Conservation (phyloP, 2,329 filamentous ascomycete genomes). For the Monascus ruber region DNA sequence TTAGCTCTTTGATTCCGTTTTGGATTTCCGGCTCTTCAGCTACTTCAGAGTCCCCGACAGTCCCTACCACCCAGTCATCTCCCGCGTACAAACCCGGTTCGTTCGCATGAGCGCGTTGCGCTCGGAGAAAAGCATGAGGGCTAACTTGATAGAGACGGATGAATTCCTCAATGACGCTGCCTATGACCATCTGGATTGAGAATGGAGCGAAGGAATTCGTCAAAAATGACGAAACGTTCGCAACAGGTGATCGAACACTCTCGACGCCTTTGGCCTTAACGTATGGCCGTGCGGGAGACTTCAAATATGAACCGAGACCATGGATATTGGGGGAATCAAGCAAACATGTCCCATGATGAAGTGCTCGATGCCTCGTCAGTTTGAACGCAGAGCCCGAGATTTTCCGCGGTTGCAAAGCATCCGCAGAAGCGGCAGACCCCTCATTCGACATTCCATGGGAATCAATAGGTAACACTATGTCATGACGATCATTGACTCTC, state of each 20-base stretch:
- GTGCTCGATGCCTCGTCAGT: slow-evolving; percentile 63
- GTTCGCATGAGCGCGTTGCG: slow-evolving; percentile 21
- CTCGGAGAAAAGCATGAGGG: slow-evolving; percentile 21
- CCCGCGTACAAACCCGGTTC: slow-evolving; percentile 23
- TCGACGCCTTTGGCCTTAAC: slow-evolving; percentile 78
- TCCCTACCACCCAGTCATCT: slow-evolving; percentile 26
- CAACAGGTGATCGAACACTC: slow-evolving; percentile 75
- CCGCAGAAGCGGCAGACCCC: slow-evolving; percentile 1
- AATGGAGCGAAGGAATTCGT: slow-evolving; percentile 34
- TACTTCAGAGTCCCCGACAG: slow-evolving; percentile 41
- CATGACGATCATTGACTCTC: slow-evolving; percentile 79
- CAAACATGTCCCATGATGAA: slow-evolving; percentile 91
- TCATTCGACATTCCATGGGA: slow-evolving; percentile 9
- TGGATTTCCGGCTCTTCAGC: slow-evolving; percentile 42
- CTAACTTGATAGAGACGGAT: slow-evolving; percentile 48
- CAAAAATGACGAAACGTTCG: slow-evolving; percentile 57
- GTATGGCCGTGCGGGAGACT: slow-evolving; percentile 64
- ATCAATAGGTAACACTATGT: slow-evolving; percentile 65
- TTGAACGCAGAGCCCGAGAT: slow-evolving; percentile 94
- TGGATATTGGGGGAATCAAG: slow-evolving; percentile 64
- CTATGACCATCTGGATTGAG: slow-evolving; percentile 36
- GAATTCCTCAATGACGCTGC: slow-evolving; percentile 56
- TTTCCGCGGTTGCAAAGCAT: slow-evolving; percentile 47
- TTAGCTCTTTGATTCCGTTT: slow-evolving; percentile 48
- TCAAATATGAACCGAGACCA: slow-evolving; percentile 57